Percentiles rank a stretch among this genome's conserved stretches.
These are phyloP conservation scores for Termitomyces sp. DNA, from an alignment of 768 basidiomycete species.

Conservation along the genomic window DNA sequence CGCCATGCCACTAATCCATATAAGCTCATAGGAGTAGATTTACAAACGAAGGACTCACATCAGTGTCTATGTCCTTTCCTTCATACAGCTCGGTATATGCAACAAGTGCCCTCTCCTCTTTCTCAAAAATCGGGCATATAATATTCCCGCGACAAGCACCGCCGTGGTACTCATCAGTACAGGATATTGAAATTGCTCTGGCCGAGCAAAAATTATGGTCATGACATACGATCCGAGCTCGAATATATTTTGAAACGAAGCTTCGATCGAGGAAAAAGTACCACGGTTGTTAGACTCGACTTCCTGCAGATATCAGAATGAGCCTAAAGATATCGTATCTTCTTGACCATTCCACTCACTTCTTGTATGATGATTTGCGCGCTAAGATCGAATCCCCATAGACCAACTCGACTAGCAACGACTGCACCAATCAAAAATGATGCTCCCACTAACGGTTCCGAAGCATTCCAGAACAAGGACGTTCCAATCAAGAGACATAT, in stretches of 20 bases:
- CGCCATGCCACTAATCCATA: neutral
- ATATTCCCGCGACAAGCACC: constrained; percentile 12
- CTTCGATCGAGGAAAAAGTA: constrained; percentile 23
- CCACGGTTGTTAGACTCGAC: constrained; percentile 18
- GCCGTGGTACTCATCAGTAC: constrained; percentile 18
- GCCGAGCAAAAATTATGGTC: constrained; percentile 21
- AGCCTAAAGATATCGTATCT: neutral
- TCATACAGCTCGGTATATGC: constrained; percentile 13
- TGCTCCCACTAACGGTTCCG: constrained; percentile 10
- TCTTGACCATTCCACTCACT: constrained; percentile 4
- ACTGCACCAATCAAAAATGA: constrained; percentile 18
- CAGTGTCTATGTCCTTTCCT: neutral
- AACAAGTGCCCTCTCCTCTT: constrained; percentile 21
- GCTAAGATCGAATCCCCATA: constrained; percentile 28
- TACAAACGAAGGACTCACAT: neutral
- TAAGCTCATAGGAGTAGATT: neutral
- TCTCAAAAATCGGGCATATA: constrained; percentile 20
- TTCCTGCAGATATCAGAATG: constrained; percentile 9
- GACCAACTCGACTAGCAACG: constrained; percentile 23
- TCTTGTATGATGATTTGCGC: constrained; percentile 25
- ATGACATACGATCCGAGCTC: constrained; percentile 21
- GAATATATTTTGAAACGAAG: constrained; percentile 23
- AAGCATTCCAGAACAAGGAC: constrained; percentile 11
- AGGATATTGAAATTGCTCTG: constrained; percentile 25
- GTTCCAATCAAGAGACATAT: constrained; percentile 19